Conservation (phyloP, 2,329 filamentous ascomycete species). For the Aspergillus puulaauensis region DNA sequence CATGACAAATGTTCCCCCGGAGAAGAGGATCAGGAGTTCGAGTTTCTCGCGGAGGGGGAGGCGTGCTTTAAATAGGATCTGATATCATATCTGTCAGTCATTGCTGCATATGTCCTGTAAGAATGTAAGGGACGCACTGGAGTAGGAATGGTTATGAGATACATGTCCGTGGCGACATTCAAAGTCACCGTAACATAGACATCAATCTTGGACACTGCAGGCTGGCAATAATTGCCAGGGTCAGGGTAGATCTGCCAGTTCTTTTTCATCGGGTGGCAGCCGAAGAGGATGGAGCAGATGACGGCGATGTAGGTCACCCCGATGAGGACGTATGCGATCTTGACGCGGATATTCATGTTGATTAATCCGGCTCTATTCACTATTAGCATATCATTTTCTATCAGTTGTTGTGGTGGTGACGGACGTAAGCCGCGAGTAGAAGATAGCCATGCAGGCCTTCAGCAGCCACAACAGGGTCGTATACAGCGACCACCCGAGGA, state of each 20-base stretch:
- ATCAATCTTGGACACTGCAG: constrained; percentile 52
- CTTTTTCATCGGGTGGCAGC: constrained; percentile 53
- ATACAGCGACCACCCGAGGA: constrained; percentile 57
- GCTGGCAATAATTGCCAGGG: constrained; percentile 53
- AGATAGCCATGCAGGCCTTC: constrained; percentile 57
- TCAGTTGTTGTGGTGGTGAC: constrained; percentile 6
- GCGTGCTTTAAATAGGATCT: constrained; percentile 56
- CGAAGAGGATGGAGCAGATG: constrained; percentile 51
- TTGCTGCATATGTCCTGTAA: not conserved
- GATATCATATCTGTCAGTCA: not conserved
- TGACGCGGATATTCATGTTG: constrained; percentile 47
- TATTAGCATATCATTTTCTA: too few relatives aligned
- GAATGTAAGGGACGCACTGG: constrained; percentile 41
- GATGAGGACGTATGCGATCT: constrained; percentile 53
- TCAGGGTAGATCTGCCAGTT: constrained; percentile 63
- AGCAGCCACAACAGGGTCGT: constrained; percentile 53
- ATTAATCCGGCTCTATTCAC: constrained; percentile 37
- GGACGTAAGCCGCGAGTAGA: constrained; percentile 57
- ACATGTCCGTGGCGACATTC: constrained; percentile 59
- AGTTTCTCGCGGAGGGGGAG: constrained; percentile 53
- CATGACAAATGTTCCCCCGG: constrained; percentile 57
- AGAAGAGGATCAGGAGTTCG: constrained; percentile 55
- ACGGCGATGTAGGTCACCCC: constrained; percentile 51
- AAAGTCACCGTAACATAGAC: constrained; percentile 53
- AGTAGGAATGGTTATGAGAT: constrained; percentile 59